Base-by-base conservation (phyloP, 495 filamentous ascomycete species). In the Parmelia sp. region DNA sequence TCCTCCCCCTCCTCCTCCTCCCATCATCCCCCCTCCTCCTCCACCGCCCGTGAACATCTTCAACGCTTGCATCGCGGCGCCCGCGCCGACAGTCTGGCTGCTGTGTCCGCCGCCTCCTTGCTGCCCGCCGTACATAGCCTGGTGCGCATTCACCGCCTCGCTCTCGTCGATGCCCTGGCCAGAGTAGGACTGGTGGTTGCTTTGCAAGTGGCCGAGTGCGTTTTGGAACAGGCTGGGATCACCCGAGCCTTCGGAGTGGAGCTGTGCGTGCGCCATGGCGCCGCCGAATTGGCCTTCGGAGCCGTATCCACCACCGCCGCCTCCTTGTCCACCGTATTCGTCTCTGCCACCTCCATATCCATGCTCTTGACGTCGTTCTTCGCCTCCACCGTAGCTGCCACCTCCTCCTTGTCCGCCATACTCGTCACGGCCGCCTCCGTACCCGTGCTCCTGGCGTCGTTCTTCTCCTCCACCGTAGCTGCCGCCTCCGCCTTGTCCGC, bases 11-110 rank as follows among this genome's bases (percentile, higher is more conserved):
- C 69, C 63, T 8, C 57, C 67, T 35, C 68, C 42, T 7, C 17
- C 17, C 21, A 45, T 45, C 42, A 5, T 21, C 42, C 39, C 57
- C 23, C 56, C 47, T 7, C 61, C 27, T 15, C 64, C 5, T 0
- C 71, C 69, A 2, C 71, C 69, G 14, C 80, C 77, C 3, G 76
- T 79, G 61, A 88, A 88, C 81, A 84, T 82, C 78, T 88, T 88
- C 68, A 89, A 64, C 11, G 86, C 86, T 75, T 88, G 83, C 79
- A 88, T 79, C 0, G 86, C 86, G 7, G 86, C 85, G 0, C 85
- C 86, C 1, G 79, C 76, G 23, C 86, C 86, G 23, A 88, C 67
- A 3, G 76, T 75, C 17, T 71, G 61, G 14, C 74, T 73, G 58
- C 77, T 73, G 60, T 79, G 75, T 8, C 74, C 60, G 66, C 25